Conservation (phyloP, 805 yeast genomes). For the Huiozyma naganishii region DNA sequence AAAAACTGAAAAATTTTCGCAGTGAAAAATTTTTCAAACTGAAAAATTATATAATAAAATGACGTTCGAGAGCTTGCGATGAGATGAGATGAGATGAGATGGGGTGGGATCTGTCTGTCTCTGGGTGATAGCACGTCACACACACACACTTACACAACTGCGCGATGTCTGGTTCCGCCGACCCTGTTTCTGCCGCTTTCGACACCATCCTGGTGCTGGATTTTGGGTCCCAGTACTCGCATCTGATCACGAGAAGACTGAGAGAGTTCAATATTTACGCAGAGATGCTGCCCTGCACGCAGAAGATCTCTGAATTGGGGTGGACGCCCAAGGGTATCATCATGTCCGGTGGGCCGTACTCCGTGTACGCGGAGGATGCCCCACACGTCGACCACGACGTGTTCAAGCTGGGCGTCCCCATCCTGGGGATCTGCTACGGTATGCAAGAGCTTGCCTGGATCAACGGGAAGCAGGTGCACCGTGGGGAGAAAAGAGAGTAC, state of each 20-base stretch:
- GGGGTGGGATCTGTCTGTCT: too few species aligned
- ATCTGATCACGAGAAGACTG: constrained; percentile 89
- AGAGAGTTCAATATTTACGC: constrained; percentile 98
- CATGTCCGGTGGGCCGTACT: constrained; percentile 94
- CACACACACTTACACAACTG: constrained; percentile 1
- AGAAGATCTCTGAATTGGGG: constrained; percentile 79
- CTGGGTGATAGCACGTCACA: too few species aligned
- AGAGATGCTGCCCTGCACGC: constrained; percentile 98
- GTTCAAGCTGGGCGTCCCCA: constrained; percentile 84
- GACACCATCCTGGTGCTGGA: constrained; percentile 96
- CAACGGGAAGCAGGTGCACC: constrained; percentile 79
- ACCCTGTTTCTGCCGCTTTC: constrained; percentile 74
- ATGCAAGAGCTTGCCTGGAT: constrained; percentile 99
- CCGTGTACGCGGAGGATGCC: constrained; percentile 89
- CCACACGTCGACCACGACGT: constrained; percentile 96
- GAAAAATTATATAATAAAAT: too few species aligned
- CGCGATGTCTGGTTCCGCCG: constrained; percentile 9
- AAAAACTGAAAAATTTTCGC: too few species aligned
- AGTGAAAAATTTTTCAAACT: too few species aligned
- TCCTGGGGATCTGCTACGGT: constrained; percentile 96
- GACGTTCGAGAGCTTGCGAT: too few species aligned
- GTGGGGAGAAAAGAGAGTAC: constrained; percentile 96
- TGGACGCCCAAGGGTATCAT: constrained; percentile 97
- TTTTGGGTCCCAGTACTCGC: constrained; percentile 97
- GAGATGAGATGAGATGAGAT: too few species aligned